These are phyloP conservation scores for Epithemia pelagica DNA, from an alignment of 108 stramenopile species.

Conservation along the genomic window DNA sequence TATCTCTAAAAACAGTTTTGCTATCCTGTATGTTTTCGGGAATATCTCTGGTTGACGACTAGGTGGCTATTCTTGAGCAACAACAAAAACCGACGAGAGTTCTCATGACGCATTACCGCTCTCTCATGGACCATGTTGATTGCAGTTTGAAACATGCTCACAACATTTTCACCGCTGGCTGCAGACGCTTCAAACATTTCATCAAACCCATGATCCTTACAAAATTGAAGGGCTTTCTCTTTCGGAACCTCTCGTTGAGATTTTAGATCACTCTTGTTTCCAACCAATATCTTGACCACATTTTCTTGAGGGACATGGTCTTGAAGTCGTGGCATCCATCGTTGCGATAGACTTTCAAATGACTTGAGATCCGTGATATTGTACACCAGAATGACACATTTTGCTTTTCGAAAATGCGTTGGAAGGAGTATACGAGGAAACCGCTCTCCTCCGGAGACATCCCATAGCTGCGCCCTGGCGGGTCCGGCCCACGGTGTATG, in stretches of 20 bases:
- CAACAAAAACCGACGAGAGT: no score
- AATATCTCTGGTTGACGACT: no score
- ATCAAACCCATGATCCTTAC: slow-evolving; percentile 82
- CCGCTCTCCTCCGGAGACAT: slow-evolving; percentile 87
- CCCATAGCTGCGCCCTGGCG: slow-evolving; percentile 92
- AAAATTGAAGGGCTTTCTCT: slow-evolving; percentile 74
- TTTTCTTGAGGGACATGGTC: slow-evolving; percentile 79
- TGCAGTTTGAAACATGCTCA: slow-evolving; percentile 72
- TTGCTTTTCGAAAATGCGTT: slow-evolving; percentile 88
- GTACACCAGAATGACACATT: slow-evolving; percentile 86
- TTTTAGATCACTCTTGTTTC: slow-evolving; percentile 84
- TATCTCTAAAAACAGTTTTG: no score
- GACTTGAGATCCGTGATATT: slow-evolving; percentile 79
- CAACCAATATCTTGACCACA: slow-evolving; percentile 76
- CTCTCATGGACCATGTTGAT: slow-evolving; percentile 82
- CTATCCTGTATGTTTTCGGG: no score
- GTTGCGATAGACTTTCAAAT: slow-evolving; percentile 63
- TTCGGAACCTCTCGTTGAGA: slow-evolving; percentile 57
- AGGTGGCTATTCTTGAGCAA: no score
- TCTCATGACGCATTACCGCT: slow-evolving; percentile 43
- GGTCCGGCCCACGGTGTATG: slow-evolving; percentile 82
- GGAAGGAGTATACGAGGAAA: slow-evolving; percentile 84
- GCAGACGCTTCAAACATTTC: slow-evolving; percentile 74
- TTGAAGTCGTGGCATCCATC: slow-evolving; percentile 83
- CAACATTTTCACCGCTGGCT: slow-evolving; percentile 71